Evolutionary conservation across 2,329 filamentous ascomycete genomes (phyloP), one percentile per base, ranked within the genome.

Genomic region (Fusarium liriodendri): DNA sequence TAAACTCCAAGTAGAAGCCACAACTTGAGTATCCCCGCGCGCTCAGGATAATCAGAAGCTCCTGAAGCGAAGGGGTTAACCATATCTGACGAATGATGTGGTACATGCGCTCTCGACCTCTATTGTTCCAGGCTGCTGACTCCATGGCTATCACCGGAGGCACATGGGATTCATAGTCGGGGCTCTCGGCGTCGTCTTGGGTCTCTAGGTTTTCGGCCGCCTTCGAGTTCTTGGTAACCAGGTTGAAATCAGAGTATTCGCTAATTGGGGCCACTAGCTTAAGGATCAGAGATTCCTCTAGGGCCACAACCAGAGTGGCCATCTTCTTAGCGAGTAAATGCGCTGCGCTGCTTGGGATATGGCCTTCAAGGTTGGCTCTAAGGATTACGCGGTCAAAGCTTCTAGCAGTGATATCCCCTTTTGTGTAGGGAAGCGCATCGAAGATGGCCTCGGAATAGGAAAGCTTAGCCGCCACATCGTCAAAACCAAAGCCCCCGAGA

Each of bases 1-100:
- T 4, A 13, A 35, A 6, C 11, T 1, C 33, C 33, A 40, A 20
- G 38, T 40, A 20, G 38, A 40, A 40, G 38, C 9, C 38, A 20
- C 38, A 11, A 10, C 5, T 18, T 7, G 16, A 14, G 33, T 14
- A 6, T 3, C 6, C 4, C 2, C 11, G 6, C 11, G 33, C 6
- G 33, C 33, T 14, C 11, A 35, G 33, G 33, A 35, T 13, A 6
- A 14, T 14, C 35, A 18, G 35, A 37, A 37, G 35, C 8, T 37
- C 16, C 35, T 18, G 14, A 16, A 18, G 35, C 14, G 35, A 37
- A 18, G 35, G 35, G 35, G 14, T 18, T 18, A 16, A 45, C 76
- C 76, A 78, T 10, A 78, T 33, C 5, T n/a, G 16, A 18, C 22
- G 8, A 2, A 78, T 14, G 25, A 73, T 64, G 2, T n/a, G 9